A percentile compares a stretch with the other conserved stretches of the same genome.
Evolutionary conservation across 2,329 filamentous ascomycete genomes (phyloP).

Genomic region (Diplodia corticola): DNA sequence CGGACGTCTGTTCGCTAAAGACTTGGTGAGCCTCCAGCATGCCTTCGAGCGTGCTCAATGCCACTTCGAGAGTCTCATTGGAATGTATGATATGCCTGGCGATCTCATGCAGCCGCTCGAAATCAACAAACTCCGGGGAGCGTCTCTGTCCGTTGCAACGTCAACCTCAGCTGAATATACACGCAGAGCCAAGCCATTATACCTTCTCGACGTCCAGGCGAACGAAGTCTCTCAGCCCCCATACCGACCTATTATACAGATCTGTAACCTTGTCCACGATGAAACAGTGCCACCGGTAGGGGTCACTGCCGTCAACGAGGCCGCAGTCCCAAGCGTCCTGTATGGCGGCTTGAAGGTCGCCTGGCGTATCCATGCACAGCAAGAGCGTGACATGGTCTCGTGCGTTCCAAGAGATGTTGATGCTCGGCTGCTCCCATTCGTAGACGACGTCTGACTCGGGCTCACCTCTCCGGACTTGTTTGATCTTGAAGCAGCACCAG

Average conservation of each 20-base stretch:
- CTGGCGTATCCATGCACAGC: not conserved
- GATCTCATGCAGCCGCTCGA: conserved; percentile 2
- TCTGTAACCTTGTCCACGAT: not conserved
- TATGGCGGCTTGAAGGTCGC: not conserved
- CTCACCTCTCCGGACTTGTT: not conserved
- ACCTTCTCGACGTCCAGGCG: conserved; percentile 9
- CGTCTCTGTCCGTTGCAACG: not conserved
- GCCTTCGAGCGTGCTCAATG: not conserved
- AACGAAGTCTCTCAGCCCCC: not conserved
- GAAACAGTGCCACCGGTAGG: not conserved
- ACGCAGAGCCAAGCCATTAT: no score
- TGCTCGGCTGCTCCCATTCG: not conserved
- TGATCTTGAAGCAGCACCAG: conserved; percentile 18
- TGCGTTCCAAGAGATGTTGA: not conserved
- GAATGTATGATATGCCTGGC: conserved; percentile 12
- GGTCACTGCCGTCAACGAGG: not conserved
- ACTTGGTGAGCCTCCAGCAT: not conserved
- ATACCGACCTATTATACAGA: not conserved
- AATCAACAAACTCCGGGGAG: not conserved
- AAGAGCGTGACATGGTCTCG: not conserved
- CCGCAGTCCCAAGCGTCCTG: not conserved
- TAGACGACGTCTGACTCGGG: not conserved
- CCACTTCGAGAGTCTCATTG: conserved; percentile 3
- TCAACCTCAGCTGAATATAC: no score
- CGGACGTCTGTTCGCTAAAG: not conserved